Conservation (phyloP, 805 yeast genomes). For the Cyberlindnera veronae region DNA sequence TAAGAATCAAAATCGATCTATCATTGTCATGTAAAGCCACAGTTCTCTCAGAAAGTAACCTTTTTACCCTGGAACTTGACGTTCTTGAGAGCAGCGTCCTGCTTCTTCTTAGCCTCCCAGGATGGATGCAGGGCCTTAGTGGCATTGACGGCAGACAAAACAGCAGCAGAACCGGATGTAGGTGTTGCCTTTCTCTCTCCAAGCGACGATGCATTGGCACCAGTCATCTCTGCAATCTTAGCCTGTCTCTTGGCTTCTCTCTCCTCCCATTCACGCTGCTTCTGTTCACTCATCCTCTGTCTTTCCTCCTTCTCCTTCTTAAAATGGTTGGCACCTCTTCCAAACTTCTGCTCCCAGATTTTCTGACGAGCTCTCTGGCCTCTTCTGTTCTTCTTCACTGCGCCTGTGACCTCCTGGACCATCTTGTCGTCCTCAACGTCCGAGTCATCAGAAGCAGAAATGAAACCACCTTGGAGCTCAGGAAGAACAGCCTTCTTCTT, state of each 20-base stretch:
- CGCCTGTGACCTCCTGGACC: constrained; percentile 49
- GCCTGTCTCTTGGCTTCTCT: constrained; percentile 62
- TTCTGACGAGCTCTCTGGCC: constrained; percentile 97
- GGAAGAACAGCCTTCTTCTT: constrained; percentile 52
- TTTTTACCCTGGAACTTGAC: constrained; percentile 83
- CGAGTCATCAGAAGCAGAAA: constrained; percentile 75
- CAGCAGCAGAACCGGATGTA: constrained; percentile 13
- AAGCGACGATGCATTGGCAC: constrained; percentile 38
- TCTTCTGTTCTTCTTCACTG: constrained; percentile 77
- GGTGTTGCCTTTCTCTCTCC: constrained; percentile 31
- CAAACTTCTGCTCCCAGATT: constrained; percentile 93
- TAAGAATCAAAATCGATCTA: too few species aligned
- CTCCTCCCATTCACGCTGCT: constrained; percentile 66
- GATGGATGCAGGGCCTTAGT: constrained; percentile 75
- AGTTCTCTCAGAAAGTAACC: constrained; percentile 58
- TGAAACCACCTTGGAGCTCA: constrained; percentile 72
- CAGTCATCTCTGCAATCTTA: constrained; percentile 37
- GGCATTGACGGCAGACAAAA: constrained; percentile 9
- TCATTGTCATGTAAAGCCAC: too few species aligned
- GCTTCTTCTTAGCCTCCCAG: constrained; percentile 86
- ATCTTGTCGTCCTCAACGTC: constrained; percentile 55
- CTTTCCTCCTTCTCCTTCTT: constrained; percentile 56
- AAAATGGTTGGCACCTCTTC: constrained; percentile 79
- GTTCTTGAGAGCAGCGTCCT: constrained; percentile 60
- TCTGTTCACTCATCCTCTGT: constrained; percentile 52